A percentile compares a stretch with the other conserved stretches of the same genome.
Conservation (phyloP, 169 alveolate species). For the Plasmodium billcollinsi region DNA sequence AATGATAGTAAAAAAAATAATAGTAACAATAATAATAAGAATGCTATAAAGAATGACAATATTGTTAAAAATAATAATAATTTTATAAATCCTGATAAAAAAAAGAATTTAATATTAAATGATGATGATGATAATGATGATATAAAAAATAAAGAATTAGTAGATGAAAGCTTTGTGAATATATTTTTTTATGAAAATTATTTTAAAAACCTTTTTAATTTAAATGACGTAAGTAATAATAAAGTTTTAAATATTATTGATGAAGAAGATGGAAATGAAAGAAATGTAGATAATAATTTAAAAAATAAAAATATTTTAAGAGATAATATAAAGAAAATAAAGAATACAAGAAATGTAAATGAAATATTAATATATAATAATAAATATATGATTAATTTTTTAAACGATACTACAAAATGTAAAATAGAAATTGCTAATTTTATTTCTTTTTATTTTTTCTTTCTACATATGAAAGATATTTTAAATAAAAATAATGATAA, state of each 20-base stretch:
- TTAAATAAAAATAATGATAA: neutral
- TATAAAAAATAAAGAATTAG: neutral
- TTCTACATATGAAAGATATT: constrained; percentile 9
- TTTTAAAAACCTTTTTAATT: constrained; percentile 22
- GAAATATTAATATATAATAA: constrained; percentile 32
- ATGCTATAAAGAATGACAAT: neutral
- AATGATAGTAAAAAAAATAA: neutral
- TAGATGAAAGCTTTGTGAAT: constrained; percentile 10
- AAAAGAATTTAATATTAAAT: neutral
- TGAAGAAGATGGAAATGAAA: neutral
- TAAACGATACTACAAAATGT: constrained; percentile 8
- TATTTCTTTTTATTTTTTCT: constrained; percentile 59
- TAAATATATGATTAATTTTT: constrained; percentile 21
- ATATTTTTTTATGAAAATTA: constrained; percentile 31
- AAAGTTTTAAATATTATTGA: neutral
- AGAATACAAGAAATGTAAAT: constrained; percentile 7
- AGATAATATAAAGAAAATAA: neutral
- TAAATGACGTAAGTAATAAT: constrained; percentile 10
- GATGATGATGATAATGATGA: neutral
- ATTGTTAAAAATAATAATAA: neutral
- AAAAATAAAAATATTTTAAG: neutral
- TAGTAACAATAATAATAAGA: neutral
- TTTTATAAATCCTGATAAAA: neutral
- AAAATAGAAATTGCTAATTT: constrained; percentile 73
- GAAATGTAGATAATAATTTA: neutral